Conservation (phyloP, 2,329 filamentous ascomycete genomes). For the Keithomyces neogunnii region DNA sequence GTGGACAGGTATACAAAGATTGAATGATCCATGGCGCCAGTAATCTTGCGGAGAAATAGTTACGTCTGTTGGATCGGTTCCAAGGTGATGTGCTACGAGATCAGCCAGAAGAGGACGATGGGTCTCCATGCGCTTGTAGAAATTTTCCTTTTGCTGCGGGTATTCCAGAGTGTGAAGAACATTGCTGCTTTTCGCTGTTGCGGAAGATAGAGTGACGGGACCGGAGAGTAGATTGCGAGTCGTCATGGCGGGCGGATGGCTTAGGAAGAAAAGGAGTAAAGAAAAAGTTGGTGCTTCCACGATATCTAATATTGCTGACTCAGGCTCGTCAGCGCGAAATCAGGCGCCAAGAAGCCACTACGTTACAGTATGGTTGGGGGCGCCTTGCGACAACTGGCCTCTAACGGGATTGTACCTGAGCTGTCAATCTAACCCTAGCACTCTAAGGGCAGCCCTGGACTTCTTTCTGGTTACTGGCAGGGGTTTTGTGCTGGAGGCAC, state of each 20-base stretch:
- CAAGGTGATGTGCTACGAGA: conserved; percentile 6
- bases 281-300: background rate
- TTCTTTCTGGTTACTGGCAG: too few relatives aligned
- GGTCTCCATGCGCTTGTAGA: conserved; percentile 9
- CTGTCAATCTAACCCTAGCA: too few relatives aligned
- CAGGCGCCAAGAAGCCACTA: background rate
- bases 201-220: conserved; percentile 10
- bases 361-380: too few relatives aligned
- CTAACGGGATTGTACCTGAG: too few relatives aligned
- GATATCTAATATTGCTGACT: background rate
- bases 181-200: conserved; percentile 4
- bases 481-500: too few relatives aligned
- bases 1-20: conserved; percentile 21
- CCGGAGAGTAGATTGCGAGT: conserved; percentile 11
- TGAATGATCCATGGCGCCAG: conserved; percentile 21
- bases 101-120: background rate
- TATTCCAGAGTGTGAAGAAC: conserved; percentile 9
- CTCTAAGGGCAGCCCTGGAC: too few relatives aligned
- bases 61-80: conserved; percentile 3
- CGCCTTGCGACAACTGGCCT: too few relatives aligned
- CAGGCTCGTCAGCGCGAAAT: conserved; percentile 3
- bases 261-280: background rate
- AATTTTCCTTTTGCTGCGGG: conserved; percentile 5
- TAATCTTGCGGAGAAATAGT: conserved; percentile 9
- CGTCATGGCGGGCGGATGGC: conserved; percentile 8